Base-by-base conservation (phyloP, 495 filamentous ascomycete genomes). In the Cudoniella acicularis region DNA sequence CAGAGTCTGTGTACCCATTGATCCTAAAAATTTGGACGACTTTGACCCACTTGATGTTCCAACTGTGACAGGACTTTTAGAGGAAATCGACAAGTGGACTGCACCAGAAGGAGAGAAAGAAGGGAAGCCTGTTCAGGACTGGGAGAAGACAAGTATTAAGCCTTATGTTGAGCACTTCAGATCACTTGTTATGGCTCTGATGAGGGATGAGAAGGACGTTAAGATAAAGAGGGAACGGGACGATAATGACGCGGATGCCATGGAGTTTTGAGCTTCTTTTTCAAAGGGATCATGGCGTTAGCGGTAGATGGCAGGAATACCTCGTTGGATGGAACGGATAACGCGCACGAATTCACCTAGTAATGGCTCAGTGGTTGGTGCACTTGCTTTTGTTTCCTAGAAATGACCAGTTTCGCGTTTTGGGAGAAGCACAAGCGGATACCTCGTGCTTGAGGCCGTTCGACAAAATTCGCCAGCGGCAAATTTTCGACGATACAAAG, bases 111-210 rank as follows among this genome's bases (percentile, higher is more conserved):
- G 63, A 6, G 73, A 73, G 11, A 70, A 62, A 10, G 65, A 67
- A 17, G 72, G 49, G 1, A 78, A 77, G 60, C 61, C 46, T 57
- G 62, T 89, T 41, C 83, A 84, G 69, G 95, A 98, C 69, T 97
- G 92, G 81, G 93, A 98, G 76, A 98, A 96, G 82, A 98, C 94
- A 25, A 89, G 90, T 53, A 71, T 98, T 61, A 95, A 88, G 73
- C 90, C 92, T 46, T 98, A 95, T 72, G 83, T 98, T 17, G 92
- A 97, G 48, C 85, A 84, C 64, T 98, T 98, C 73, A 84, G 87
- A 54, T 80, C 76, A 1, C 94, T 96, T 72, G 91, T 98, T 24
- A 77, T 83, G 1, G 76, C 72, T 2, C 69, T 97, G 30, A 79
- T 96, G 67, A 92, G 84, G 69, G 94, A 94, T 22, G 94, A 98